Percentiles rank a stretch among this genome's conserved stretches.
These are phyloP conservation scores for Cryptococcus deneoformans DNA, from an alignment of 1,284 basidiomycete genomes.

Conservation along the genomic window DNA sequence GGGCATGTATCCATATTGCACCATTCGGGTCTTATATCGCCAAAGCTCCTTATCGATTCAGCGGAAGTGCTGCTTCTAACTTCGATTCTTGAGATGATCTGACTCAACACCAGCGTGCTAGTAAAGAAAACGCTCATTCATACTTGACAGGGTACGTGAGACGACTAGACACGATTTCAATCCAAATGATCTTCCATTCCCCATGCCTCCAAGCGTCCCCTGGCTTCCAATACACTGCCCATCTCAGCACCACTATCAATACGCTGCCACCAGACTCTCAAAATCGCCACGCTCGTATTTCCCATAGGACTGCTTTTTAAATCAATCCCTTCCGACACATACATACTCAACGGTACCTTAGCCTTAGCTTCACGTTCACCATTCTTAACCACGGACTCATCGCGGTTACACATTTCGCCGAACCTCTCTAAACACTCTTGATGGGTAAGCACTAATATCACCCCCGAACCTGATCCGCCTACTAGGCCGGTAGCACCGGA, in stretches of 20 bases:
- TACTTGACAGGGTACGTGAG: too few species aligned
- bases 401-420: constrained; percentile 1
- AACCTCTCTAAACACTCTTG: constrained; percentile 15
- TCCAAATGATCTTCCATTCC: constrained; percentile 15
- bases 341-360: constrained; percentile 3
- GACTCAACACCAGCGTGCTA: too few species aligned
- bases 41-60: too few species aligned
- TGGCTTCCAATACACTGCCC: not conserved
- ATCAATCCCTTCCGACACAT: constrained; percentile 8
- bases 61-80: too few species aligned
- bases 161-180: not conserved
- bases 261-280: constrained; percentile 21
- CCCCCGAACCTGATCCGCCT: not conserved
- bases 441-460: constrained; percentile 17
- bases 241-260: not conserved
- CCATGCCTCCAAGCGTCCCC: constrained; percentile 19
- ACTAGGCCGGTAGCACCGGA: too few species aligned
- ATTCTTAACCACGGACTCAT: not conserved
- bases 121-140: too few species aligned
- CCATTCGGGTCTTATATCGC: too few species aligned
- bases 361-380: not conserved
- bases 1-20: too few species aligned
- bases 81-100: too few species aligned
- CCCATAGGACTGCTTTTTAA: constrained; percentile 1
- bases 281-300: constrained; percentile 17